A percentile compares a stretch with the other conserved stretches of the same genome.
phyloP scores from a whole-genome alignment of 2,329 filamentous ascomycete species.

The Fusarium subtropicale region DNA sequence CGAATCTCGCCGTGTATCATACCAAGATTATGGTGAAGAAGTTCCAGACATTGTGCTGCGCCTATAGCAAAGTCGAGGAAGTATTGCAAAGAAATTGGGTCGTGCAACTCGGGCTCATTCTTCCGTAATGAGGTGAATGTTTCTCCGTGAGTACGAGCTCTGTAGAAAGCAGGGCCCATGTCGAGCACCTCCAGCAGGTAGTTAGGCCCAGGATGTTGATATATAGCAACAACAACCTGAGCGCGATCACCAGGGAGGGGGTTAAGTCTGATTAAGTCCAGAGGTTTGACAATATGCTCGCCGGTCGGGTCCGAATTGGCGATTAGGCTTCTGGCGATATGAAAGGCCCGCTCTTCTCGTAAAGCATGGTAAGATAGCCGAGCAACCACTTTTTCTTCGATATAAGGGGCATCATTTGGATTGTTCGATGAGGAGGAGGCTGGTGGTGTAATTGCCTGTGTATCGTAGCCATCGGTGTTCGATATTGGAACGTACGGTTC shows the following conservation, averaged over 20 bases:
- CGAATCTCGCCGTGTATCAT: constrained; percentile 92
- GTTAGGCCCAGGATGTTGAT: constrained; percentile 81
- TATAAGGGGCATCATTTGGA: constrained; percentile 61
- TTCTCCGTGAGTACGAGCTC: constrained; percentile 64
- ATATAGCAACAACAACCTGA: constrained; percentile 82
- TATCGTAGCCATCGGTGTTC: constrained; percentile 53
- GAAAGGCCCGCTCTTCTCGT: constrained; percentile 87
- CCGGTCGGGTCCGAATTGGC: constrained; percentile 77
- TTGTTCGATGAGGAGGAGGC: constrained; percentile 50
- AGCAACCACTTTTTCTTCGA: constrained; percentile 78
- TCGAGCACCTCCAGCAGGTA: constrained; percentile 77
- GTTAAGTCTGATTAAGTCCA: constrained; percentile 81
- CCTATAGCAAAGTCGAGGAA: constrained; percentile 95
- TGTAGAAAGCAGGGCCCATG: constrained; percentile 81
- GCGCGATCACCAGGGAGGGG: constrained; percentile 75
- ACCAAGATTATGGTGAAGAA: constrained; percentile 88
- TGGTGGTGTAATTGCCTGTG: constrained; percentile 51
- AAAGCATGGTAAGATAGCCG: constrained; percentile 85
- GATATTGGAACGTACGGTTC: constrained; percentile 55
- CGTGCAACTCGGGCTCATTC: constrained; percentile 61
- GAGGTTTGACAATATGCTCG: constrained; percentile 80
- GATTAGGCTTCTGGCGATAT: constrained; percentile 80
- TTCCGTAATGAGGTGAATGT: constrained; percentile 59
- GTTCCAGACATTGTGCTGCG: constrained; percentile 85
- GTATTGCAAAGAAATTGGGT: constrained; percentile 75